Conservation (phyloP, 1,139 yeast genomes). For the Kodamaea derodonti region DNA sequence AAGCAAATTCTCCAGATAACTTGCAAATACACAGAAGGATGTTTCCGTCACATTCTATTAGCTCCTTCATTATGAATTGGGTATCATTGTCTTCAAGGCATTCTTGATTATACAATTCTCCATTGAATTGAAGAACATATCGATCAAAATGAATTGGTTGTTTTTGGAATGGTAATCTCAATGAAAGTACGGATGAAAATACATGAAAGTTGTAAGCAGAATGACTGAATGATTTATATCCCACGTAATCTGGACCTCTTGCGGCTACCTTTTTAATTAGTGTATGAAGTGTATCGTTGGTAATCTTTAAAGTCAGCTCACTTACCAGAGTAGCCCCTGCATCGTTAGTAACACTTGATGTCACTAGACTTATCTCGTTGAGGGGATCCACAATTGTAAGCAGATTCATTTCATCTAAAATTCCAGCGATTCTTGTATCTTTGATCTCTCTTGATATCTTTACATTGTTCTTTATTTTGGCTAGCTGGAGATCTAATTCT, state of each 20-base stretch:
- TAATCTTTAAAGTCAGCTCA: not conserved
- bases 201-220: constrained; percentile 22
- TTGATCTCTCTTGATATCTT: constrained; percentile 19
- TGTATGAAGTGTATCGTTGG: not conserved
- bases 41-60: constrained; percentile 19
- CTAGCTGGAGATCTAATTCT: constrained; percentile 19
- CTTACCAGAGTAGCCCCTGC: not conserved
- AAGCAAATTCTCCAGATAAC: constrained; percentile 83
- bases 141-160: constrained; percentile 53
- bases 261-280: constrained; percentile 12
- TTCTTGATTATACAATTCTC: constrained; percentile 71
- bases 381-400: not conserved
- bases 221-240: constrained; percentile 11
- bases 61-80: constrained; percentile 20
- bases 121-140: constrained; percentile 68
- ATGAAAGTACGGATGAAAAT: constrained; percentile 70
- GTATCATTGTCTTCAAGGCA: constrained; percentile 40
- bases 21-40: constrained; percentile 28
- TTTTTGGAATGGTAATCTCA: constrained; percentile 69
- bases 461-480: constrained; percentile 27
- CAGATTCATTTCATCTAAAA: constrained; percentile 5
- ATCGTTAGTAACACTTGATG: not conserved
- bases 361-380: not conserved
- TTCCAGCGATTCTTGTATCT: constrained; percentile 4
- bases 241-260: constrained; percentile 20